Base-by-base conservation (phyloP, 352 stramenopile genomes). In the Globisporangium spiculum region DNA sequence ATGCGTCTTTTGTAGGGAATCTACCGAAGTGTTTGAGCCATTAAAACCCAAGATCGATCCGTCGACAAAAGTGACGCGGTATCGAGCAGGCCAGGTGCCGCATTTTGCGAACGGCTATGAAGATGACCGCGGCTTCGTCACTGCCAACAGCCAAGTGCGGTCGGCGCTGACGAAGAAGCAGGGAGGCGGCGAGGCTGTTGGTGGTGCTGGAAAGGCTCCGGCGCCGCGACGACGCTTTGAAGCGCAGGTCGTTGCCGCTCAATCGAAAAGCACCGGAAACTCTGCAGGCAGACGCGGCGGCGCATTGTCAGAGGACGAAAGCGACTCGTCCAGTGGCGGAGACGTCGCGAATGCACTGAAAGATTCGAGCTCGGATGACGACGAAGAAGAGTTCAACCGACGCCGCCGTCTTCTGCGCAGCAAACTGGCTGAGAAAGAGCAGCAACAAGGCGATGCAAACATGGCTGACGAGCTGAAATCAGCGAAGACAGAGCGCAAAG, bases 51-150 rank as follows among this genome's bases (percentile, higher is more conserved):
- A 91, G 46, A 71, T 96, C 26, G 89, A 96, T 50, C 75, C 77
- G 50, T 91, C 86, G 55, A 91, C 83, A 48, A 94, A 94, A 70
- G 84, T 96, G 54, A 65, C 77, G n/a, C 86, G 89, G 20, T 94
- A 96, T 63, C 86, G 89, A 48, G 87, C 89, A 30, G 89, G 89
- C 8, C 84, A 95, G 54, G 87, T 95, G 8, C 89, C 89, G 32
- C 77, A 85, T 24, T 95, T 92, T 60, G 87, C 87, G 0, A 65
- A 79, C 0, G 86, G 84, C 0, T 92, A 91, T 65, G 85, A 95
- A 58, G 87, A 93, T 5, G 85, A 95, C 46, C 74, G 84, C 10
- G 85, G 86, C 2, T 94, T 94, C 36, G 84, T 94, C 56, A 92
- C 84, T 7, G 76, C 83, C 34, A 81, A 75, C 69, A 88, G 85